phyloP scores from a whole-genome alignment of 2,329 filamentous ascomycete species.

The Pyrenochaeta sp. region DNA sequence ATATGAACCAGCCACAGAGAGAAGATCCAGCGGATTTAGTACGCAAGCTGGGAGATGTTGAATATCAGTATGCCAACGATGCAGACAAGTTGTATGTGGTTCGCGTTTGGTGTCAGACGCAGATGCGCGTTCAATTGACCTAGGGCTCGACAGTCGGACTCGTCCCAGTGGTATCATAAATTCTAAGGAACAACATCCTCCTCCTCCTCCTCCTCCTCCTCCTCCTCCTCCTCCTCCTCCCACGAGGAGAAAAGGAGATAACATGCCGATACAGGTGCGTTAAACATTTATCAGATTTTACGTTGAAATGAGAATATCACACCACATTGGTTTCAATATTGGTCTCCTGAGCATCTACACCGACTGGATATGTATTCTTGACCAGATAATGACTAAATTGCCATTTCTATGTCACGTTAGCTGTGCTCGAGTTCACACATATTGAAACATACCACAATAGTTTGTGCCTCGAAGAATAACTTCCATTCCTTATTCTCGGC shows the following conservation, averaged over 20 bases:
- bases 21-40: slow-evolving; percentile 19
- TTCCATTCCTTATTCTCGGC: slow-evolving; percentile 17
- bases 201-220: too few relatives aligned
- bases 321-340: neutral
- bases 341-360: neutral
- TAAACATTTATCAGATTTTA: neutral
- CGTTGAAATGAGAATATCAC: neutral
- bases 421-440: too few relatives aligned
- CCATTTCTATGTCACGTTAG: slow-evolving; percentile 24
- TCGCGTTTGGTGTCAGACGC: slow-evolving; percentile 30
- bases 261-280: neutral
- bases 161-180: too few relatives aligned
- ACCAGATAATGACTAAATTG: slow-evolving; percentile 20
- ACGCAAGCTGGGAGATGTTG: slow-evolving; percentile 21
- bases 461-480: slow-evolving; percentile 20
- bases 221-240: too few relatives aligned
- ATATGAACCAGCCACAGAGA: slow-evolving; percentile 18
- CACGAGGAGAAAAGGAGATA: too few relatives aligned
- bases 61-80: slow-evolving; percentile 25
- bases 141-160: neutral
- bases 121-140: slow-evolving; percentile 22
- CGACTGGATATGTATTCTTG: neutral
- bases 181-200: too few relatives aligned
- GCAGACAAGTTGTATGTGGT: slow-evolving; percentile 28
- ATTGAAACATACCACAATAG: slow-evolving; percentile 14